Base-by-base conservation (phyloP, 2,329 filamentous ascomycete genomes). In the Verticillium albo-atrum region DNA sequence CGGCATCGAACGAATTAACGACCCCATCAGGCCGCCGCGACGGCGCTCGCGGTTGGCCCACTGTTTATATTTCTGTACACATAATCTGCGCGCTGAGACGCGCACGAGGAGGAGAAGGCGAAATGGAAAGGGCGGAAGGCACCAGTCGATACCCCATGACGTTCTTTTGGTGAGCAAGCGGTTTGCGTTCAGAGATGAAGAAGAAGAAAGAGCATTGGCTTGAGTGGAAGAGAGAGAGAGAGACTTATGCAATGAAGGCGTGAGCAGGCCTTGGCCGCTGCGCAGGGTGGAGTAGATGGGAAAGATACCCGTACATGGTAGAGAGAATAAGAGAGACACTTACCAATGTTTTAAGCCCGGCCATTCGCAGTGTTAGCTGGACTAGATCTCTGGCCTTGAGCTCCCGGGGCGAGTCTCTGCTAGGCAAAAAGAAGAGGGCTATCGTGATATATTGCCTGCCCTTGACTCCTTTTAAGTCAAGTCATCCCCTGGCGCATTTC, bases 161-260 rank as follows among this genome's bases (percentile, higher is more conserved):
- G 57, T 62, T 57, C 56, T 62, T 62, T 61, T 57, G 59, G 61
- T 56, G 57, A 62, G 60, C 60, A 34, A 59, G 57, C 60, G 30
- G 32, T 15, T 56, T 51, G 54, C 51, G 57, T 47, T 55, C 28
- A 56, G 59, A 62, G 61, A 58, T 62, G 60, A 56, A 34, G n/a
- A 51, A 51, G 32, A 58, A 56, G 30, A 14, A 51, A 51, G 32
- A 58, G 9, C 54, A 7, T 27, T 42, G 20, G 30, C 6, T 32
- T 32, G 54, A 62, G 61, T 60, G 59, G 60, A 56, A 47, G n/a
- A 34, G 50, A 30, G 28, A 30, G 28, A 30, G 28, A 30, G 32
- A 58, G 14, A 51, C 14, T 23, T 42, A 50, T 50, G 37, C 20
- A 17, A 17, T 23, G 20, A 23, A 50, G 42, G n/a, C n/a, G 12